These are phyloP conservation scores for Umbelopsis sp. DNA, from an alignment of 192 early-diverging fungal species.

Conservation along the genomic window DNA sequence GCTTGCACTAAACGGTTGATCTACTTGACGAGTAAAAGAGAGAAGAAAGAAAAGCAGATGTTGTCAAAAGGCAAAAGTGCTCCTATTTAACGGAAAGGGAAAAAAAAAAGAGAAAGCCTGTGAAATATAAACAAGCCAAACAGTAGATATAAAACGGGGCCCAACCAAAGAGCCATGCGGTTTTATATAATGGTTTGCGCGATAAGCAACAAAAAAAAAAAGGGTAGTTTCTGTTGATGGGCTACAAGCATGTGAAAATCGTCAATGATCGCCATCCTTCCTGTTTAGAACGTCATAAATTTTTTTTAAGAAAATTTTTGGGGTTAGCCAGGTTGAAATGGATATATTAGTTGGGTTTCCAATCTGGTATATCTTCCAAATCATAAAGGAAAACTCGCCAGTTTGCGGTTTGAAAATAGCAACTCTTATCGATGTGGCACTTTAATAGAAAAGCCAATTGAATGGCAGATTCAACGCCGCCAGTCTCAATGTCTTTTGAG, in stretches of 20 bases:
- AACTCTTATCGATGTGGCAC: background rate
- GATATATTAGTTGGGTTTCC: background rate
- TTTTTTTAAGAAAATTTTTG: background rate
- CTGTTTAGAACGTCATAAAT: background rate
- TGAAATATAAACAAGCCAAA: background rate
- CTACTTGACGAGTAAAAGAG: slow-evolving; percentile 9
- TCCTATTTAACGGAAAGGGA: slow-evolving; percentile 6
- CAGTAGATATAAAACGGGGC: slow-evolving; percentile 4
- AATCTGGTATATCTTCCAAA: background rate
- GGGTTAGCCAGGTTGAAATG: background rate
- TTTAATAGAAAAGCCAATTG: background rate
- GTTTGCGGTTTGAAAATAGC: too few relatives aligned
- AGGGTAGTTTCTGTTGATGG: background rate
- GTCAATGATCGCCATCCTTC: slow-evolving; percentile 8
- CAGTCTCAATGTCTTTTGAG: background rate
- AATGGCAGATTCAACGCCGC: background rate
- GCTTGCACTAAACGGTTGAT: background rate
- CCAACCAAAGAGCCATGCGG: slow-evolving; percentile 8
- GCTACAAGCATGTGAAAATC: slow-evolving; percentile 13
- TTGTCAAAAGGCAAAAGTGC: slow-evolving; percentile 16
- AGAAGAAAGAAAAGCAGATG: slow-evolving; percentile 12
- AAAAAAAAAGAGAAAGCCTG: background rate
- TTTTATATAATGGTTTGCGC: background rate
- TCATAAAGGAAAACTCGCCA: background rate
- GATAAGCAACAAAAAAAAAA: background rate